These are phyloP conservation scores for Mortierella sp. DNA, from an alignment of 371 early-diverging fungal species.

Conservation along the genomic window DNA sequence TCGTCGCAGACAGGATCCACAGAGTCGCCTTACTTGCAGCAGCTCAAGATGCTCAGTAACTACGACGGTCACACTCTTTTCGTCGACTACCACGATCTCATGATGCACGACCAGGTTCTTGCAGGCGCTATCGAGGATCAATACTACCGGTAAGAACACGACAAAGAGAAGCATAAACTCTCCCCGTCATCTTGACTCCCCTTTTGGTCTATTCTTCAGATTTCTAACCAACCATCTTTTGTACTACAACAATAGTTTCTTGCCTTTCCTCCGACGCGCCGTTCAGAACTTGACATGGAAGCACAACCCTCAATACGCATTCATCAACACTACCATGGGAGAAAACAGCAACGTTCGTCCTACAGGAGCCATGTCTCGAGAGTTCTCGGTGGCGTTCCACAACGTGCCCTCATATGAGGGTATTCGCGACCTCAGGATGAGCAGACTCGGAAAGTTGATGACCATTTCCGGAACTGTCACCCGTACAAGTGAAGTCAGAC, in stretches of 20 bases:
- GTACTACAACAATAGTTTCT: conserved; percentile 69
- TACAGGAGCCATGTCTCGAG: conserved; percentile 62
- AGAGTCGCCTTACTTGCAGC: conserved; percentile 67
- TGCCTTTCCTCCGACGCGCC: conserved; percentile 88
- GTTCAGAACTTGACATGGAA: conserved; percentile 82
- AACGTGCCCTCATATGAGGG: conserved; percentile 73
- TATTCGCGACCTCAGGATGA: conserved; percentile 92
- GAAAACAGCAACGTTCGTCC: conserved; percentile 36
- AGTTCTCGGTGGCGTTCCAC: conserved; percentile 85
- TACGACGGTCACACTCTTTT: conserved; percentile 78
- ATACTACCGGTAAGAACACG: conserved; percentile 76
- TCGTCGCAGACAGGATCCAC: conserved; percentile 34
- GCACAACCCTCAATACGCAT: conserved; percentile 76
- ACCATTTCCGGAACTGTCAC: conserved; percentile 98
- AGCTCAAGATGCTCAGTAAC: conserved; percentile 69
- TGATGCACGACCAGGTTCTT: conserved; percentile 72
- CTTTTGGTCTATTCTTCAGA: not conserved
- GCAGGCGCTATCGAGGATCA: conserved; percentile 80
- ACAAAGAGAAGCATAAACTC: not conserved
- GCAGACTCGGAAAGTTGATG: conserved; percentile 89
- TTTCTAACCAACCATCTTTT: not conserved
- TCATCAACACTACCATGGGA: conserved; percentile 58
- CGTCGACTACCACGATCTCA: conserved; percentile 84
- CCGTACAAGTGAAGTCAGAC: conserved; percentile 98
- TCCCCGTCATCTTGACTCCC: not conserved